Conservation (phyloP, 805 yeast species). For the Candida hispaniensis region DNA sequence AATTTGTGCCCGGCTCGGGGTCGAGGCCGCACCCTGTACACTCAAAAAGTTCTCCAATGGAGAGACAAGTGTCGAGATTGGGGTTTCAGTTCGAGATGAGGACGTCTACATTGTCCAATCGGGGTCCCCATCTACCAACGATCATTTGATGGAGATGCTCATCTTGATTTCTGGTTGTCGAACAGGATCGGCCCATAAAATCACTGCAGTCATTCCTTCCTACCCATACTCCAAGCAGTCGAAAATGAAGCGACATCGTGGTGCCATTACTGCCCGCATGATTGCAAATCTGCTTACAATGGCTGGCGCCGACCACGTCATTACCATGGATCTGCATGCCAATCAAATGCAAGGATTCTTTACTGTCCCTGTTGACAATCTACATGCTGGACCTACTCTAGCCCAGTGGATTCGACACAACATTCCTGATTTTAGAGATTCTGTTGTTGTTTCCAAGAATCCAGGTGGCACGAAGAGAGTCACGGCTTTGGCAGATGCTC, state of each 20-base stretch:
- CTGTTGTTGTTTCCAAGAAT: slow-evolving; percentile 95
- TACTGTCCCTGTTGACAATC: slow-evolving; percentile 91
- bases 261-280: slow-evolving; percentile 97
- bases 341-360: slow-evolving; percentile 99
- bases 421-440: slow-evolving; percentile 63
- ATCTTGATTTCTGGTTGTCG: slow-evolving; percentile 91
- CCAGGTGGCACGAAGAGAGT: slow-evolving; percentile 99
- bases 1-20: slow-evolving; percentile 85
- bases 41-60: slow-evolving; percentile 92
- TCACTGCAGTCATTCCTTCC: slow-evolving; percentile 94
- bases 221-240: slow-evolving; percentile 96
- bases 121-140: slow-evolving; percentile 79
- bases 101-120: slow-evolving; percentile 91
- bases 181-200: slow-evolving; percentile 96
- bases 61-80: slow-evolving; percentile 92
- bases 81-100: slow-evolving; percentile 91
- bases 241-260: slow-evolving; percentile 97
- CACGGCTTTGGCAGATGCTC: slow-evolving; percentile 92
- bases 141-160: slow-evolving; percentile 90
- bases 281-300: slow-evolving; percentile 85
- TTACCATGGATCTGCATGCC: slow-evolving; percentile 92
- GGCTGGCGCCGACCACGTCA: slow-evolving; percentile 99
- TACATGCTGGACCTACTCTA: slow-evolving; percentile 91
- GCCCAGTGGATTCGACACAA: slow-evolving; percentile 94
- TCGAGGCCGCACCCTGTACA: slow-evolving; percentile 87